Evolutionary conservation across 495 filamentous ascomycete genomes (phyloP), one percentile per base, ranked within the genome.

Genomic region (Penicillium pulvis): DNA sequence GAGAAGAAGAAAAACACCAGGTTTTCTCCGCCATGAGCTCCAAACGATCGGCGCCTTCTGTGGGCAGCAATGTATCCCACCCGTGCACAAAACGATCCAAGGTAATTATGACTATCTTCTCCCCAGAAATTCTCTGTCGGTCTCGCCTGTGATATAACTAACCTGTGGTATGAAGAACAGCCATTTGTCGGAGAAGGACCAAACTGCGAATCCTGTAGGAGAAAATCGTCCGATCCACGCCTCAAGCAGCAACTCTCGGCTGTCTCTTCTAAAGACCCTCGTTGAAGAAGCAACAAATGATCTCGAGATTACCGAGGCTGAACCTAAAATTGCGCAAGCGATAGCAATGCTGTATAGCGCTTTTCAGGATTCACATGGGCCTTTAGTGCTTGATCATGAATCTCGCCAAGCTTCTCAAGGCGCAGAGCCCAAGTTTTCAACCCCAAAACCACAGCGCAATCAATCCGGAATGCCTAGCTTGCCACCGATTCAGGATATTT

Each of bases 401-500:
- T 30, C 51, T 12, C 12, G 36, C 20, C 16, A 28, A 20, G 35
- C 51, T 43, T 35, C 16, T 44, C 28, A 44, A n/a, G 16, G 19
- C 24, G n/a, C 51, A 57, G 19, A 47, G 26, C 24, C 17, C 30
- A 30, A 10, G 12, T n/a, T 45, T 14, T 17, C 17, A 4, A 19
- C 56, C 20, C 16, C n/a, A 17, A 41, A 5, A 17, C 14, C 44
- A 0, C 14, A 47, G 14, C 4, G 41, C 3, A 47, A 16, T n/a
- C 24, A 30, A 43, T 20, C 45, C 4, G 6, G 0, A 19, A 47
- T 11, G 8, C 89, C 89, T 4, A 67, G 77, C 0, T 67, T 91
- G 8, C 90, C 90, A 26, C 62, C 71, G 8, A 81, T 92, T 58
- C 54, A 74, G 3, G 80, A 91, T 64, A 71, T 76, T 0, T 64